Conservation (phyloP, 2,329 filamentous ascomycete genomes). For the Trichoderma aggressivum region DNA sequence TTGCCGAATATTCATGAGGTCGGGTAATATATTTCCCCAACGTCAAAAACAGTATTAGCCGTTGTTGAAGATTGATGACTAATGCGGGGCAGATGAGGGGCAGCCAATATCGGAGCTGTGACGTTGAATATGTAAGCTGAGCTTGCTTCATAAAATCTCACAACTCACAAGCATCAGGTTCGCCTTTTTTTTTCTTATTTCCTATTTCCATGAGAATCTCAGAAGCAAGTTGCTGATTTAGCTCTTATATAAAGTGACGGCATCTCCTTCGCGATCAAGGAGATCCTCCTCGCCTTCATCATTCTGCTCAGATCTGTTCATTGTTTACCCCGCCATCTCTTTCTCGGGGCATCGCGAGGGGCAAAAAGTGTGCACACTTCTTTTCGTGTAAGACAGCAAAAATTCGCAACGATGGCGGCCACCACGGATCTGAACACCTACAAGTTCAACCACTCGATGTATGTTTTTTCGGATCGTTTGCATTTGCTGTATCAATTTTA, state of each 20-base stretch:
- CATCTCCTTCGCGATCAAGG: not conserved
- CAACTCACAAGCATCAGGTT: not conserved
- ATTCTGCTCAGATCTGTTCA: not conserved
- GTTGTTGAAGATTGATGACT: not conserved
- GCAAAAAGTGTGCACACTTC: not conserved
- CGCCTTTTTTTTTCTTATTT: not conserved
- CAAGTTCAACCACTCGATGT: slow-evolving; percentile 89
- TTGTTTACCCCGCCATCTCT: slow-evolving; percentile 13
- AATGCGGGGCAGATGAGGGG: slow-evolving; percentile 4
- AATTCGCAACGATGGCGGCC: slow-evolving; percentile 56
- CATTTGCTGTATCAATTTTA: not conserved
- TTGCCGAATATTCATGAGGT: not conserved
- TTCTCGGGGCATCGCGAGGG: not conserved
- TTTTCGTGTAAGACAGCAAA: slow-evolving; percentile 15
- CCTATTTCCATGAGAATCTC: not conserved
- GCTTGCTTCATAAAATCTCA: not conserved
- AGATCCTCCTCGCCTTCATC: not conserved
- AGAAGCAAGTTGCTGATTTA: not conserved
- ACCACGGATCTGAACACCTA: slow-evolving; percentile 74
- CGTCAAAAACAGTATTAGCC: not conserved
- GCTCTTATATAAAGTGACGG: not conserved
- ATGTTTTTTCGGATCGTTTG: slow-evolving; percentile 25
- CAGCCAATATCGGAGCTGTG: not conserved
- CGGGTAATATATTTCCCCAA: not conserved
- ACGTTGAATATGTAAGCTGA: not conserved